phyloP scores from a whole-genome alignment of 129 eudicot species.

The Flaveria brownii region DNA sequence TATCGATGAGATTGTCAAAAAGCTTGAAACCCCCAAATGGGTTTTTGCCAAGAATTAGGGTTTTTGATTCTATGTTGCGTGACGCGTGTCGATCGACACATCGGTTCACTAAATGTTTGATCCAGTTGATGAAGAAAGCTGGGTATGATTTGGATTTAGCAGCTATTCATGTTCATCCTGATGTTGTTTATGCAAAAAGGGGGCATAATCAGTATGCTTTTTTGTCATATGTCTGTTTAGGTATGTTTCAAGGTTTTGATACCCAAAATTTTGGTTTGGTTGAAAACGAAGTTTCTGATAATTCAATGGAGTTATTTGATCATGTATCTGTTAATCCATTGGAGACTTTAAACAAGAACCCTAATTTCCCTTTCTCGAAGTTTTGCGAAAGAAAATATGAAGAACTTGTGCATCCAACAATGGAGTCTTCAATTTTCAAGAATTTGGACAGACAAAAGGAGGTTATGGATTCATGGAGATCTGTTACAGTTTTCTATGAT shows the following conservation, averaged over 20 bases:
- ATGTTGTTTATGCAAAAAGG: constrained; percentile 52
- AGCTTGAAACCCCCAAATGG: constrained; percentile 46
- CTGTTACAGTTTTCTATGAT: constrained; percentile 72
- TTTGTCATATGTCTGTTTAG: constrained; percentile 70
- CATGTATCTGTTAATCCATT: constrained; percentile 60
- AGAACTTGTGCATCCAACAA: constrained; percentile 78
- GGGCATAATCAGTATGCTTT: constrained; percentile 76
- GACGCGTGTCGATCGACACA: constrained; percentile 55
- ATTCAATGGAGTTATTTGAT: constrained; percentile 49
- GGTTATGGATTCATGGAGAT: constrained; percentile 86
- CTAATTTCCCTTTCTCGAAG: constrained; percentile 60
- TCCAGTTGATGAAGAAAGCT: constrained; percentile 72
- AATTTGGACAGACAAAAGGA: constrained; percentile 61
- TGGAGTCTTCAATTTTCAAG: constrained; percentile 84
- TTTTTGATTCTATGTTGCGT: constrained; percentile 74
- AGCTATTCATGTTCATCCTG: constrained; percentile 62
- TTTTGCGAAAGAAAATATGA: constrained; percentile 83
- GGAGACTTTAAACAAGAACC: constrained; percentile 73
- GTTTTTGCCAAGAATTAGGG: constrained; percentile 66
- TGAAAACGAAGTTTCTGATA: constrained; percentile 32
- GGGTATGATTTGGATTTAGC: constrained; percentile 93
- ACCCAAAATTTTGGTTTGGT: constrained; percentile 45
- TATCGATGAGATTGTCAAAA: constrained; percentile 44
- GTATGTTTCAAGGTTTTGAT: constrained; percentile 83
- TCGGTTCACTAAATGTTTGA: constrained; percentile 62